Base-by-base conservation (phyloP, 2,329 filamentous ascomycete species). In the Colletotrichum godetiae region DNA sequence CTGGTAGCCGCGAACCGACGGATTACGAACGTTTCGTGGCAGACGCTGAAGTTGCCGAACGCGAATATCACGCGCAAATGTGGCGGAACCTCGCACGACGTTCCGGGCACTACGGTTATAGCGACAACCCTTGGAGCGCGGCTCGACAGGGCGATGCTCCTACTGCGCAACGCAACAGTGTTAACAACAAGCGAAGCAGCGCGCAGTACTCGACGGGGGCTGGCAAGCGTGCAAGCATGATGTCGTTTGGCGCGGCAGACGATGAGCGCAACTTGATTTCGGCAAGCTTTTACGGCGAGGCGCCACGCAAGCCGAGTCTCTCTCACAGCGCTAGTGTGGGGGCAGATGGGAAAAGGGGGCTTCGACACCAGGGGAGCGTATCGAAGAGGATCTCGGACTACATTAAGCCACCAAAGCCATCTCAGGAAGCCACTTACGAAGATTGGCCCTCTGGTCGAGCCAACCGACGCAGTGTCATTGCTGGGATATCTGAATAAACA, bases 361-460 rank as follows among this genome's bases (percentile, higher is more conserved):
- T 79, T 55, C 74, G 74, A 53, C 75, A 75, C 46, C 78, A 81
- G 74, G 69, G 69, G 10, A 80, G 79, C 68, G 74, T 80, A n/a
- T 87, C 83, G 68, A 86, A 89, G 77, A 75, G 72, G 35, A 87
- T 92, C 58, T 86, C 86, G 10, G 87, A 91, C 52, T 81, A 81
- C n/a, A 79, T 81, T 46, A 76, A 76, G 31, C 79, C 79, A 56
- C 57, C 76, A 33, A 68, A 75, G 27, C 42, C 49, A 27, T 15
- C 29, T 4, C 19, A n/a, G 27, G 37, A 67, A 46, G 27, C 37
- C 22, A 15, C 7, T 2, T 55, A 72, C 35, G 72, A 74, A 10
- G 52, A 55, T 37, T 71, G 71, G 71, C 55, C 62, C 8, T 24
- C 11, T 24, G 67, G 55, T 15, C 67, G 67, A 19, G 37, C 29